Evolutionary conservation across 805 yeast species (phyloP).

Genomic region (Sungouiozyma intestinalis): DNA sequence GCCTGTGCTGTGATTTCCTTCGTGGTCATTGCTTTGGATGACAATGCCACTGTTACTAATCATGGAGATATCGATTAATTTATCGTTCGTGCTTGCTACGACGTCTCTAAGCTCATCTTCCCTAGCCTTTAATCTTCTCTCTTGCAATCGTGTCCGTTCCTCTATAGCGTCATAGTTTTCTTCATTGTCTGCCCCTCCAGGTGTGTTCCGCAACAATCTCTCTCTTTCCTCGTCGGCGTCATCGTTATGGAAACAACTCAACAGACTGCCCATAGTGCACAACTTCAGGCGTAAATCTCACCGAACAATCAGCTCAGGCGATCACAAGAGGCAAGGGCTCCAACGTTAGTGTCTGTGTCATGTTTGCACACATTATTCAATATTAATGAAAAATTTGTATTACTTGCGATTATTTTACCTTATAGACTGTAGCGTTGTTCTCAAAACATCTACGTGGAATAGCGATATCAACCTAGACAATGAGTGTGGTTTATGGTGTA

Average conservation of each 20-base stretch:
- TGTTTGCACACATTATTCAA: too few species aligned
- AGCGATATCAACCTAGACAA: too few species aligned
- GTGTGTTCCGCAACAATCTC: conserved; percentile 19
- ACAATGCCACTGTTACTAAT: conserved; percentile 28
- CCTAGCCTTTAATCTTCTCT: conserved; percentile 12
- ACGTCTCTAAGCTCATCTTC: conserved; percentile 24
- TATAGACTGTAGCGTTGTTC: too few species aligned
- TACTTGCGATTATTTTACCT: too few species aligned
- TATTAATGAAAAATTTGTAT: too few species aligned
- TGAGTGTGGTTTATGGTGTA: too few species aligned
- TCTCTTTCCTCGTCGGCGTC: conserved; percentile 17
- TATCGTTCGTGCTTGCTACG: conserved; percentile 26
- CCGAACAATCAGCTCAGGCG: too few species aligned
- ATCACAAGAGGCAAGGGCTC: too few species aligned
- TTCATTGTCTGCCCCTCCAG: conserved; percentile 11
- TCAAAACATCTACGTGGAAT: too few species aligned
- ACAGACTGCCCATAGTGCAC: conserved; percentile 26
- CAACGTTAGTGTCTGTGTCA: too few species aligned
- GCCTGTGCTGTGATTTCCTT: too few species aligned
- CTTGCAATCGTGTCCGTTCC: conserved; percentile 19
- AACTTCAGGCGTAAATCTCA: too few species aligned
- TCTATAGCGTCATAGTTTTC: conserved; percentile 11
- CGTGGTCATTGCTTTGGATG: conserved; percentile 11
- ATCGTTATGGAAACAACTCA: conserved; percentile 20
- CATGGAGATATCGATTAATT: conserved; percentile 29